Evolutionary conservation across 2,329 filamentous ascomycete species (phyloP).

Genomic region (Hysterium pulicare): DNA sequence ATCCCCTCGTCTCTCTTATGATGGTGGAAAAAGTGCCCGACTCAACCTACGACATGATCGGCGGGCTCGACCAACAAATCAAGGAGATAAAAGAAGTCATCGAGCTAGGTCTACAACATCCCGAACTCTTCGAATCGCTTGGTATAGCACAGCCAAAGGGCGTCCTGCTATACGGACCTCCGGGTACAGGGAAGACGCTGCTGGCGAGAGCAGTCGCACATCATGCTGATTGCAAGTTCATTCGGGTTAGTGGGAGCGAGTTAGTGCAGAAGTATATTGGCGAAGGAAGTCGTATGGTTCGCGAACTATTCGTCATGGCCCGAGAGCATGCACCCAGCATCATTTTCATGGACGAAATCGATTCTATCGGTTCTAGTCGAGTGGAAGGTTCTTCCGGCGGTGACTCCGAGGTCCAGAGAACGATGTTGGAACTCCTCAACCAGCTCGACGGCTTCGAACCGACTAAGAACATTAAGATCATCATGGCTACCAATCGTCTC

Average conservation of each 20-base stretch:
- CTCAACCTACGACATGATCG: slow-evolving; percentile 99
- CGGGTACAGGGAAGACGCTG: slow-evolving; percentile 94
- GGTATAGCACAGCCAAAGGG: slow-evolving; percentile 98
- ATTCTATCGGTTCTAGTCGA: slow-evolving; percentile 95
- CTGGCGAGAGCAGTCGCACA: slow-evolving; percentile 94
- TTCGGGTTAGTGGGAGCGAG: slow-evolving; percentile 92
- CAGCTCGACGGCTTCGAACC: slow-evolving; percentile 98
- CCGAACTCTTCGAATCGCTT: slow-evolving; percentile 97
- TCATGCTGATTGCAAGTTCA: slow-evolving; percentile 99
- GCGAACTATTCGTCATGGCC: slow-evolving; percentile 98
- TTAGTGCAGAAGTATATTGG: slow-evolving; percentile 99
- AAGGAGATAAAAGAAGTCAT: slow-evolving; percentile 99
- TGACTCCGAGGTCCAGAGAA: slow-evolving; percentile 96
- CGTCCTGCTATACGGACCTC: slow-evolving; percentile 92
- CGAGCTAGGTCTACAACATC: slow-evolving; percentile 96
- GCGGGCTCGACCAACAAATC: slow-evolving; percentile 96
- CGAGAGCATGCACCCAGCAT: slow-evolving; percentile 96
- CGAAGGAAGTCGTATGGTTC: slow-evolving; percentile 96
- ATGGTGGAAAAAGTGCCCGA: slow-evolving; percentile 99
- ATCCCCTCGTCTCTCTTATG: slow-evolving; percentile 98
- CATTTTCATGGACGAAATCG: slow-evolving; percentile 99
- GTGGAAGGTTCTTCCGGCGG: slow-evolving; percentile 94
- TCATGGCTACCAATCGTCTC: slow-evolving; percentile 98
- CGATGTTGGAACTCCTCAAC: slow-evolving; percentile 97
- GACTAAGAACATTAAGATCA: slow-evolving; percentile 99